phyloP scores from a whole-genome alignment of 2,329 filamentous ascomycete species.

The Sphaerostilbella broomeana region DNA sequence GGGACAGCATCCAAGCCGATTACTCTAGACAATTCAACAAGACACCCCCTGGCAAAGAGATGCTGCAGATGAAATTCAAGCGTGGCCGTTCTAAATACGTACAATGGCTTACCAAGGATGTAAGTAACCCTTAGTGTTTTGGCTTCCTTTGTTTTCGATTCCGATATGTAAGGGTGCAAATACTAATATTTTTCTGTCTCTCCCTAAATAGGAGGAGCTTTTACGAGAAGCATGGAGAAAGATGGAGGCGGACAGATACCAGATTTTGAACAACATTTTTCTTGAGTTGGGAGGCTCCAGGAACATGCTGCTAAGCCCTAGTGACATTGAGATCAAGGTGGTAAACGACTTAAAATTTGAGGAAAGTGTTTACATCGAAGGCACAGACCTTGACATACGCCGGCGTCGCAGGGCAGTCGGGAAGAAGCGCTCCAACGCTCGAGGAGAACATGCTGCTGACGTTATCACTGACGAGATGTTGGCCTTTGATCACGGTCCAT shows the following conservation, averaged over 20 bases:
- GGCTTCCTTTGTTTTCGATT: not conserved
- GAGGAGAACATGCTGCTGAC: conserved; percentile 20
- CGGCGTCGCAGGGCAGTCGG: conserved; percentile 36
- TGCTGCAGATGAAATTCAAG: conserved; percentile 51
- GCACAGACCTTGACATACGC: conserved; percentile 30
- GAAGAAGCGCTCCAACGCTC: conserved; percentile 22
- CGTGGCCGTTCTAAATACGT: conserved; percentile 43
- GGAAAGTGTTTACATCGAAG: conserved; percentile 34
- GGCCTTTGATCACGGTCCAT: conserved; percentile 27
- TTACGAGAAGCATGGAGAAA: conserved; percentile 34
- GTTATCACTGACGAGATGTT: conserved; percentile 37
- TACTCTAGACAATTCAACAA: conserved; percentile 32
- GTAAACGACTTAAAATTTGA: conserved; percentile 37
- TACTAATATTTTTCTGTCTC: no score
- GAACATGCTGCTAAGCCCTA: conserved; percentile 42
- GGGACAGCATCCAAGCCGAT: conserved; percentile 44
- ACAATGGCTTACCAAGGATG: conserved; percentile 44
- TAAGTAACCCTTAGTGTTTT: conserved; percentile 31
- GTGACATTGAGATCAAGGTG: conserved; percentile 44
- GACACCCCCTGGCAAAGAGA: conserved; percentile 39
- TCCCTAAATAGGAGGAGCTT: conserved; percentile 30
- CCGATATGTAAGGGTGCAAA: no score
- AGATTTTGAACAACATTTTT: conserved; percentile 37
- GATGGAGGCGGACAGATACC: conserved; percentile 38
- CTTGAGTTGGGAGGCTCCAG: conserved; percentile 43